Evolutionary conservation across 2,329 filamentous ascomycete species (phyloP), one percentile per base, ranked within the genome.

Genomic region (Talaromyces verruculosus): DNA sequence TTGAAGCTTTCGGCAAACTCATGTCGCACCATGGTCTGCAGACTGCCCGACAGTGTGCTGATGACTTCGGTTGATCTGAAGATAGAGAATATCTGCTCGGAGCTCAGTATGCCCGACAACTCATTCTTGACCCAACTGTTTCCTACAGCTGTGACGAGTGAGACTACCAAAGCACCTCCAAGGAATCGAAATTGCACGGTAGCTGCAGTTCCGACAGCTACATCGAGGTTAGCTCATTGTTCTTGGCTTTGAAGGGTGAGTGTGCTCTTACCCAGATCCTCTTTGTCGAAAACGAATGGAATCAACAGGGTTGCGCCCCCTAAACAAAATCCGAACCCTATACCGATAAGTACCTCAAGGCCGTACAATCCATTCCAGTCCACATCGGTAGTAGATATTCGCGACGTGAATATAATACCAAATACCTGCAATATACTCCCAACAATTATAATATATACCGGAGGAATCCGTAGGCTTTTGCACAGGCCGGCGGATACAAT

Each of bases 391-490:
- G 51, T 37, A 15, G 30, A 35, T 15, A 22, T 19, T 37, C 51
- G 30, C n/a, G 30, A 35, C n/a, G 33, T 7, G 10, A 25, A 57
- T 5, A 57, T 37, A 13, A 57, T 37, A 57, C 51, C 51, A 1
- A 57, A 22, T 15, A 57, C n/a, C n/a, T 57, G 51, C 30, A 57
- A 37, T 19, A 57, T 22, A 15, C 51, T 57, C 0, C 72, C 77
- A 13, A 69, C 66, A 2, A 76, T 22, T 15, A 79, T 57, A 1
- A 77, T 63, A 53, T 77, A 77, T 22, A 75, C 69, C 5, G 76
- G 73, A 15, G 74, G 60, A 49, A 73, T 72, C 5, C 51, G 51
- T n/a, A 57, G n/a, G 51, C 30, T 37, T 37, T 73, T 66, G 30
- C 22, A 43, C 33, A 30, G 47, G 43, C 30, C 19, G 43, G 51